Evolutionary conservation across 768 basidiomycete genomes (phyloP).

Genomic region (Suillus weaverae): DNA sequence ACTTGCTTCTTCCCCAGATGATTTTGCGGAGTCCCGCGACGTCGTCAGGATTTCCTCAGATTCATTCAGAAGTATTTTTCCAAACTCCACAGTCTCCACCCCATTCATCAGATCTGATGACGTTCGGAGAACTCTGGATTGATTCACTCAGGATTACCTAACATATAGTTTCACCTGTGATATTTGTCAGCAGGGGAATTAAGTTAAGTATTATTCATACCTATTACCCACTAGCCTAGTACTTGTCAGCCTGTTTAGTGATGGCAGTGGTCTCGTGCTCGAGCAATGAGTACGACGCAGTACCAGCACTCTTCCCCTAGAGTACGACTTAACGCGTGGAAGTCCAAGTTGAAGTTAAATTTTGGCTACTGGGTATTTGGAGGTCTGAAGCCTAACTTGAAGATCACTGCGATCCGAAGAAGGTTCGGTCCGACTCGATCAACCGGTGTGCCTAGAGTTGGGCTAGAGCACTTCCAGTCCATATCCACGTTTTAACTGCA

Average conservation of each 20-base stretch:
- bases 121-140: background rate
- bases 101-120: background rate
- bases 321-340: too few relatives aligned
- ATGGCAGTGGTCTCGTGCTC: background rate
- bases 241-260: too few relatives aligned
- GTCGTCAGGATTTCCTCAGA: background rate
- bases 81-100: background rate
- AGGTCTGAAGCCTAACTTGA: too few relatives aligned
- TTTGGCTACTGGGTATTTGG: too few relatives aligned
- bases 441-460: background rate
- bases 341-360: too few relatives aligned
- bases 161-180: background rate
- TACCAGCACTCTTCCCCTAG: too few relatives aligned
- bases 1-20: conserved; percentile 22
- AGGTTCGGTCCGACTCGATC: background rate
- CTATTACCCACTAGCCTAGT: too few relatives aligned
- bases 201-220: too few relatives aligned
- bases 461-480: background rate
- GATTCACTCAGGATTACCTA: background rate
- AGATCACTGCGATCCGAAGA: background rate
- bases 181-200: background rate
- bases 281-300: too few relatives aligned
- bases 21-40: background rate
- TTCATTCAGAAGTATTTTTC: background rate
- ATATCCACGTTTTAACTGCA: background rate